A percentile compares a stretch with the other conserved stretches of the same genome.
phyloP scores from a whole-genome alignment of 352 stramenopile genomes.

The Thalassiosira mediterranea region DNA sequence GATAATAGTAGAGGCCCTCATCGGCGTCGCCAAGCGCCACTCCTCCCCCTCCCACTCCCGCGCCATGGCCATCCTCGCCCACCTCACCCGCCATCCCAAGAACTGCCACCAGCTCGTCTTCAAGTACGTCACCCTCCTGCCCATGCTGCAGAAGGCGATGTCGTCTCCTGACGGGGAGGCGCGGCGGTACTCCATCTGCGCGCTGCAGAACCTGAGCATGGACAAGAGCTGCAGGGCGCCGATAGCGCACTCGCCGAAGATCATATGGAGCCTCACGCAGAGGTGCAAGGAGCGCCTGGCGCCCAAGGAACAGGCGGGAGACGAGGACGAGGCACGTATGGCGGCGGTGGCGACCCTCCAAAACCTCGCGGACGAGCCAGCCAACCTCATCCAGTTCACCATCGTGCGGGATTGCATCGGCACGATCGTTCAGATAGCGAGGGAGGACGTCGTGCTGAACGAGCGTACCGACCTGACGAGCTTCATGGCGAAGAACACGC shows the following conservation, averaged over 20 bases:
- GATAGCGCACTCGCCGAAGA: constrained; percentile 54
- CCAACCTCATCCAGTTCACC: constrained; percentile 79
- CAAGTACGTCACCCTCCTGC: constrained; percentile 53
- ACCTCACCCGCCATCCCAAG: constrained; percentile 70
- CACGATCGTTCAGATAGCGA: constrained; percentile 71
- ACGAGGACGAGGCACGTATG: constrained; percentile 48
- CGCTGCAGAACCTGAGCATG: constrained; percentile 77
- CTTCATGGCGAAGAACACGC: constrained; percentile 59
- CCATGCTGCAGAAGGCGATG: constrained; percentile 61
- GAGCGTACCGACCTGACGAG: constrained; percentile 35
- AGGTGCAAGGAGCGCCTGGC: constrained; percentile 12
- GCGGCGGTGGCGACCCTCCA: constrained; percentile 69
- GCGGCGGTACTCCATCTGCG: constrained; percentile 62
- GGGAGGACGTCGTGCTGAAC: constrained; percentile 22
- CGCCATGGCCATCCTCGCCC: constrained; percentile 64
- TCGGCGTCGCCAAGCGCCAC: constrained; percentile 64
- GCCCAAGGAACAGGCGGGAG: constrained; percentile 28
- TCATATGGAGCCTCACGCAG: constrained; percentile 57
- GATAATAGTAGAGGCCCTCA: constrained; percentile 52
- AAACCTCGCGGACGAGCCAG: constrained; percentile 78
- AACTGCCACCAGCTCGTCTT: constrained; percentile 75
- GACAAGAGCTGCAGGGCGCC: constrained; percentile 71
- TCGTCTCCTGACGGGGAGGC: constrained; percentile 56
- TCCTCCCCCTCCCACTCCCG: constrained; percentile 60
- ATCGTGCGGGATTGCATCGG: constrained; percentile 76